Evolutionary conservation across 768 basidiomycete genomes (phyloP), one percentile per base, ranked within the genome.

Genomic region (Psilocybe sp.): DNA sequence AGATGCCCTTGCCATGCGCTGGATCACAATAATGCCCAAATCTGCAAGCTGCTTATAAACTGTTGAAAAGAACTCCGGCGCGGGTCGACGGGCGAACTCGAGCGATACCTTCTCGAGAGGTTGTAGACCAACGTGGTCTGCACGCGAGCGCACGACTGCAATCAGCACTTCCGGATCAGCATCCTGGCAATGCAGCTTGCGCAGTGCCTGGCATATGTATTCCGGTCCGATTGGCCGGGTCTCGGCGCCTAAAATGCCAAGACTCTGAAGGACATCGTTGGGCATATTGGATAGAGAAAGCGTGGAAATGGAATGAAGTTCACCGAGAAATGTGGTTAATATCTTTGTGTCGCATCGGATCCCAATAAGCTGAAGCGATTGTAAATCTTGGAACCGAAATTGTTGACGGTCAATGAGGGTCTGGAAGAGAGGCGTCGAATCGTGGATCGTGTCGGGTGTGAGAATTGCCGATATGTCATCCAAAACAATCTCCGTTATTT

Each of bases 401-500:
- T 28, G 42, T 34, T 32, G 41, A 31, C 35, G 44, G 14, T 47
- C 32, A 33, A 10, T 33, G 50, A 80, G 54, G 63, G 63, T 68
- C 15, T 67, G 56, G 28, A 80, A 46, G 19, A 81, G 39, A 0
- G 48, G 54, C 5, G 70, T 64, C 5, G 70, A 66, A 52, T 81
- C 72, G 23, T 64, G 66, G 7, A 42, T 52, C 2, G 66, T 61
- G 18, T 53, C 51, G 3, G 66, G 66, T 47, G 65, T 69, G 34
- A 80, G 60, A 23, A 61, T 67, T 6, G 60, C 65, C 0, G 72
- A 68, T 5, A 81, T 65, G 51, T 80, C 79, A 57, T 82, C 80
- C 18, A 82, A 49, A 12, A 63, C 57, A 12, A 82, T 54, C 7
- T 61, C 57, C 7, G 56, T 47, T 12, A 82, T 59, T 3, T 59